Evolutionary conservation across 768 basidiomycete species (phyloP).

Genomic region (Amanita phalloides): DNA sequence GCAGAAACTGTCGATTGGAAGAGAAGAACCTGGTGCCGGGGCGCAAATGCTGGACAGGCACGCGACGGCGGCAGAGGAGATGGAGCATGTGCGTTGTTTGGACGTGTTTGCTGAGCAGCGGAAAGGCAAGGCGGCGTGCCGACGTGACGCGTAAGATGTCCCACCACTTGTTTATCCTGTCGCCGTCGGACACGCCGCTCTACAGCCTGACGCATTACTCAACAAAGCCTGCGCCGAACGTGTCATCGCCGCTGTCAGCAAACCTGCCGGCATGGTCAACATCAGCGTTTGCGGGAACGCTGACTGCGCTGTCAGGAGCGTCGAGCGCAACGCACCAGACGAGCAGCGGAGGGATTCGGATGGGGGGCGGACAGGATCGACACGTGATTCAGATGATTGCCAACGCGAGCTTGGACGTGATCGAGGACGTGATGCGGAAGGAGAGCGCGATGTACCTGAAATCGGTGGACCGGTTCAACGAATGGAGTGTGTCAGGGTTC

Average conservation of each 20-base stretch:
- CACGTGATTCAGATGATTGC: conserved; percentile 99
- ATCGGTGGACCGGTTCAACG: conserved; percentile 94
- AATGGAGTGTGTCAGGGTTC: conserved; percentile 97
- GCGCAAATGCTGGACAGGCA: not conserved
- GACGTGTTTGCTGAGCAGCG: not conserved
- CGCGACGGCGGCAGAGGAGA: not conserved
- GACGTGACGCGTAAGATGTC: conserved; percentile 40
- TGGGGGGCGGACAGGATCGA: conserved; percentile 76
- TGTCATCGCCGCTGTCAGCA: conserved; percentile 60
- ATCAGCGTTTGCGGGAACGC: conserved; percentile 81
- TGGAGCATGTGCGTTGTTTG: conserved; percentile 2
- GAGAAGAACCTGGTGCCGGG: not conserved
- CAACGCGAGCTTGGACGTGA: conserved; percentile 88
- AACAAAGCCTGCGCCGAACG: conserved; percentile 52
- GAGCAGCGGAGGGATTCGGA: conserved; percentile 46
- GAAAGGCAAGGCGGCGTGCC: not conserved
- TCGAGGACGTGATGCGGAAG: conserved; percentile 87
- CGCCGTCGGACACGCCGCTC: conserved; percentile 79
- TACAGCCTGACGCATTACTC: conserved; percentile 80
- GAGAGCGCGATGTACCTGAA: conserved; percentile 86
- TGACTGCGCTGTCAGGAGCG: conserved; percentile 80
- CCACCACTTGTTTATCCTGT: conserved; percentile 77
- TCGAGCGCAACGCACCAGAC: conserved; percentile 65
- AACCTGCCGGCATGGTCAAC: conserved; percentile 88
- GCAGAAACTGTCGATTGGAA: not conserved